phyloP scores from a whole-genome alignment of 768 basidiomycete genomes.

The Boletales sp. region DNA sequence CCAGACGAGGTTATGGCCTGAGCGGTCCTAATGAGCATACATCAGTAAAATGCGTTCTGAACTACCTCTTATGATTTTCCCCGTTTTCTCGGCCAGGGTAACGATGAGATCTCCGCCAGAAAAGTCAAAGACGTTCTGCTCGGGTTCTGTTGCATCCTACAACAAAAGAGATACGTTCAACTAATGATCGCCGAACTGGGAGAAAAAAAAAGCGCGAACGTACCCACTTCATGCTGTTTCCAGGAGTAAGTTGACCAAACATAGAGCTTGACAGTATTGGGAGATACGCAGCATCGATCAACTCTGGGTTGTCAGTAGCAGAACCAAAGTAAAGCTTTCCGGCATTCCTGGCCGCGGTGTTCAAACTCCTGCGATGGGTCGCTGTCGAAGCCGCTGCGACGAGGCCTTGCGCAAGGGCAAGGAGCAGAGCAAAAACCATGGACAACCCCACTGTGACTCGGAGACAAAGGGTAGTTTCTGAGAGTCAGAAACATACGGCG shows the following conservation, averaged over 20 bases:
- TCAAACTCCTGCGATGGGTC: constrained; percentile 15
- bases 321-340: constrained; percentile 47
- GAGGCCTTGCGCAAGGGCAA: constrained; percentile 2
- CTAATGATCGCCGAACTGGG: not conserved
- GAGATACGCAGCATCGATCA: constrained; percentile 29
- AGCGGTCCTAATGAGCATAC: not conserved
- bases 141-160: constrained; percentile 19
- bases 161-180: too few relatives aligned
- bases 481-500: too few relatives aligned
- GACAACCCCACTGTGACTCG: too few relatives aligned
- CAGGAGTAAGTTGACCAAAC: constrained; percentile 21
- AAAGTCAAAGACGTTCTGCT: constrained; percentile 22
- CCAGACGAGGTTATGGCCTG: constrained; percentile 23
- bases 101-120: constrained; percentile 17
- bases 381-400: not conserved
- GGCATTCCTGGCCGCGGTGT: constrained; percentile 36
- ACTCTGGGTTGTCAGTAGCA: constrained; percentile 46
- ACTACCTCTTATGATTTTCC: constrained; percentile 18
- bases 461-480: too few relatives aligned
- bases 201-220: not conserved
- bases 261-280: constrained; percentile 4
- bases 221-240: constrained; percentile 21
- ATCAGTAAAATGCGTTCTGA: not conserved
- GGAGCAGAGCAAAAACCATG: constrained; percentile 4
- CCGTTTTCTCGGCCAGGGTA: constrained; percentile 16